phyloP scores from a whole-genome alignment of 306 rosid genomes.

The Cucurbita argyrosperma region DNA sequence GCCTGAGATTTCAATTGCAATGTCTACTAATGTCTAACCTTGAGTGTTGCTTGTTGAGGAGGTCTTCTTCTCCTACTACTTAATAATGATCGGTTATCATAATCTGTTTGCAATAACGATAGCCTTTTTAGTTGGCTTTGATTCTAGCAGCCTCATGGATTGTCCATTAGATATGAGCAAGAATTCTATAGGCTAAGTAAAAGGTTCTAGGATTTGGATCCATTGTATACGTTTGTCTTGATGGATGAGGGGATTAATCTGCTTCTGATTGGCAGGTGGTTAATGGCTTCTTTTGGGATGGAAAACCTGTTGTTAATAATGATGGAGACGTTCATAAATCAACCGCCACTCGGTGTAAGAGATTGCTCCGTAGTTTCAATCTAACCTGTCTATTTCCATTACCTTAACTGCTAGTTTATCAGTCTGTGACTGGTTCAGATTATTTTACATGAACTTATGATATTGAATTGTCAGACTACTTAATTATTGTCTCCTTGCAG shows the following conservation, averaged over 20 bases:
- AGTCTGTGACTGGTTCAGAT: not conserved
- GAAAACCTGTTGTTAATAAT: constrained; percentile 56
- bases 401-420: not conserved
- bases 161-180: not conserved
- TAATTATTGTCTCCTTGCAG: constrained; percentile 34
- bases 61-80: not conserved
- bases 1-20: not conserved
- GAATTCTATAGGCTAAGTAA: not conserved
- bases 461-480: constrained; percentile 6
- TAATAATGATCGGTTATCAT: not conserved
- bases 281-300: constrained; percentile 95
- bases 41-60: not conserved
- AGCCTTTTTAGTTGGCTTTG: not conserved
- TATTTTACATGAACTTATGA: not conserved
- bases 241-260: not conserved
- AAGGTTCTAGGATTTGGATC: not conserved
- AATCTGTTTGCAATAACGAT: not conserved
- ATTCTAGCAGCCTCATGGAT: not conserved
- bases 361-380: constrained; percentile 7
- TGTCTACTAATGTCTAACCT: not conserved
- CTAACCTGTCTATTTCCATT: not conserved
- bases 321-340: constrained; percentile 36
- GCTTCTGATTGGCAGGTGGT: constrained; percentile 52
- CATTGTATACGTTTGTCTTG: not conserved
- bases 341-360: constrained; percentile 97